Conservation (phyloP, 2,329 filamentous ascomycete species). For the Acrocalymma vagum region DNA sequence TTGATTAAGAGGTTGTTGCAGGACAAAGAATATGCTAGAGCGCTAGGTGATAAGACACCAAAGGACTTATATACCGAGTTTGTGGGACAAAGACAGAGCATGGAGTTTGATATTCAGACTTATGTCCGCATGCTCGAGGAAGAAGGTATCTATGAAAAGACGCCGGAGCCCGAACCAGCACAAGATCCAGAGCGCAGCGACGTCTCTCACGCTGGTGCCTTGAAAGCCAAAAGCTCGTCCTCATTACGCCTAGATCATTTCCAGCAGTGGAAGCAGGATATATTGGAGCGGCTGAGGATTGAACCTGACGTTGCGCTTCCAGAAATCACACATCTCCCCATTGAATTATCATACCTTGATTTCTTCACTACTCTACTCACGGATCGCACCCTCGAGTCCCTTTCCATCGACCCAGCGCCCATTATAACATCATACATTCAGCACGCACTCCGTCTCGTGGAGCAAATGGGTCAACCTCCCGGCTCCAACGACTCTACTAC, state of each 20-base stretch:
- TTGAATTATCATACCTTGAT: constrained; percentile 48
- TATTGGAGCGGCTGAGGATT: constrained; percentile 26
- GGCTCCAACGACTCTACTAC: constrained; percentile 5
- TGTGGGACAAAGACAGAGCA: constrained; percentile 11
- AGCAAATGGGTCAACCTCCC: constrained; percentile 37
- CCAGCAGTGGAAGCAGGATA: constrained; percentile 30
- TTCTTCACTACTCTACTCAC: constrained; percentile 49
- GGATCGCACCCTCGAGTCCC: constrained; percentile 25
- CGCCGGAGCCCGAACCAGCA: constrained; percentile 16
- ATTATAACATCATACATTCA: constrained; percentile 48
- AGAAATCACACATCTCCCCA: constrained; percentile 44
- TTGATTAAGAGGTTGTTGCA: constrained; percentile 38
- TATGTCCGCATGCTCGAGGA: constrained; percentile 48
- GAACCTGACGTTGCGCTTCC: constrained; percentile 31
- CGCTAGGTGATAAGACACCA: constrained; percentile 22
- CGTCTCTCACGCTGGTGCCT: not conserved
- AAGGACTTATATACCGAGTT: constrained; percentile 21
- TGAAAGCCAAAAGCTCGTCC: not conserved
- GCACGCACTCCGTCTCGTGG: constrained; percentile 45
- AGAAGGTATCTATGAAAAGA: constrained; percentile 43
- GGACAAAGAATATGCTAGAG: constrained; percentile 6
- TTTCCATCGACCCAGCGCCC: constrained; percentile 36
- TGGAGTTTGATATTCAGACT: constrained; percentile 34
- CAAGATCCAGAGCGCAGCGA: not conserved
- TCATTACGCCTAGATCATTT: constrained; percentile 17